These are phyloP conservation scores for Elsinoe ampelina DNA, from an alignment of 2,329 filamentous ascomycete species.

Conservation along the genomic window DNA sequence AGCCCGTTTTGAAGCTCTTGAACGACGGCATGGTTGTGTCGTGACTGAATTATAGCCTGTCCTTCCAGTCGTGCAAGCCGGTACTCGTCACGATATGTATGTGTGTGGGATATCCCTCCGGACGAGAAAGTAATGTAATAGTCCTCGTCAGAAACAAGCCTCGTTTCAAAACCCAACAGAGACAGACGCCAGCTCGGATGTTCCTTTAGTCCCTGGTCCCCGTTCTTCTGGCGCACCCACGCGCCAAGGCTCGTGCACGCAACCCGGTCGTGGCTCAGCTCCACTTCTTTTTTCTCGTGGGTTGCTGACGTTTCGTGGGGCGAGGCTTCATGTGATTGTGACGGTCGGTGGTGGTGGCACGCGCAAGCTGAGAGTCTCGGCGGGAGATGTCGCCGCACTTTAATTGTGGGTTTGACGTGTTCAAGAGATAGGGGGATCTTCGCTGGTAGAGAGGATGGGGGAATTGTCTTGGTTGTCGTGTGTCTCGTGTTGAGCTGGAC, in stretches of 20 bases:
- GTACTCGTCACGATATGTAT: not conserved
- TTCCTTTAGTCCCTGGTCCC: no score
- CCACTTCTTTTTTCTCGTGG: not conserved
- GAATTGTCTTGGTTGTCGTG: no score
- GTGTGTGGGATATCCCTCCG: not conserved
- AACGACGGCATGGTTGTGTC: constrained; percentile 15
- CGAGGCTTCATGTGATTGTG: not conserved
- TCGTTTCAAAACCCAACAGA: not conserved
- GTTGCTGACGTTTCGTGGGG: not conserved
- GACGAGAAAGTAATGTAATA: not conserved
- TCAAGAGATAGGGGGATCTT: not conserved
- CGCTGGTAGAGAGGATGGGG: not conserved
- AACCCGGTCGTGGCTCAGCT: constrained; percentile 3
- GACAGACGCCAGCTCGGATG: no score
- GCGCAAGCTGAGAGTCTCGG: not conserved
- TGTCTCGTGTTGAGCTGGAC: no score
- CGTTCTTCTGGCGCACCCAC: not conserved
- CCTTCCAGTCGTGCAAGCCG: not conserved
- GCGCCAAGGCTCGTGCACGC: constrained; percentile 9
- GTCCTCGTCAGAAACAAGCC: not conserved
- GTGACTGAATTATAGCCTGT: not conserved
- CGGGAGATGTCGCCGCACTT: not conserved
- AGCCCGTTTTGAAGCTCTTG: constrained; percentile 21
- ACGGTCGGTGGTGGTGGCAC: no score
- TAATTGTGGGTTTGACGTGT: not conserved